Evolutionary conservation across 139 green algal genomes (phyloP).

Genomic region (Chlamydomonas applanata): DNA sequence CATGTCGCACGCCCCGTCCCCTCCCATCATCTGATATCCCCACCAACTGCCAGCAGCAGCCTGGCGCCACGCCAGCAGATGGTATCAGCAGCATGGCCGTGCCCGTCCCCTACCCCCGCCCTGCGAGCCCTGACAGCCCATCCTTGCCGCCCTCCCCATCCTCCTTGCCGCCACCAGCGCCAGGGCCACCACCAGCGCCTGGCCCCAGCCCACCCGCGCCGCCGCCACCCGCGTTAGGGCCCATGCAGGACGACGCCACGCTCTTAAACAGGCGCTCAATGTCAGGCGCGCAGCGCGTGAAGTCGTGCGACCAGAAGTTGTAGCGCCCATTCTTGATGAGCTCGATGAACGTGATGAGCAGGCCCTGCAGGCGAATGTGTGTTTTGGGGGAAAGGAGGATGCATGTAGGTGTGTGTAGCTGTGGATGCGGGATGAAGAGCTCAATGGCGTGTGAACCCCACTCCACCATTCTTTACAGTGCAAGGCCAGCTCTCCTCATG

Average conservation of each 20-base stretch:
- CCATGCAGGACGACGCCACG: constrained; percentile 78
- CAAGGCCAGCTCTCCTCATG: neutral
- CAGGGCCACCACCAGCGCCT: too few relatives aligned
- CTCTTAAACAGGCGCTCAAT: constrained; percentile 96
- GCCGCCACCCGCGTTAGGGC: neutral
- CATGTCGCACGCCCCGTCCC: too few relatives aligned
- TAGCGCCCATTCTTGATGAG: constrained; percentile 99
- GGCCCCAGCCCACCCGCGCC: neutral
- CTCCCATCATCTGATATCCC: too few relatives aligned
- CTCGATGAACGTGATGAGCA: constrained; percentile 99
- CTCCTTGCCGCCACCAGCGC: too few relatives aligned
- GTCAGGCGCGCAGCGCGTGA: constrained; percentile 92
- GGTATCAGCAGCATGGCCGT: too few relatives aligned
- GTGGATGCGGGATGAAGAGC: neutral
- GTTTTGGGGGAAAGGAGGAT: constrained; percentile 10
- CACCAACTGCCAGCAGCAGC: too few relatives aligned
- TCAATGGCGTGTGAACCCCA: neutral
- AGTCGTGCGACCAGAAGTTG: constrained; percentile 94
- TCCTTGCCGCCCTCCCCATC: too few relatives aligned
- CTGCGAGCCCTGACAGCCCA: too few relatives aligned
- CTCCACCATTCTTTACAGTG: neutral
- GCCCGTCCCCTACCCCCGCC: too few relatives aligned
- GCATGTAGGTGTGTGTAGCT: constrained; percentile 5
- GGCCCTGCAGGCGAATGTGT: constrained; percentile 45
- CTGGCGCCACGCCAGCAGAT: too few relatives aligned